Base-by-base conservation (phyloP, 352 stramenopile genomes). In the Globisporangium acanthophoron region DNA sequence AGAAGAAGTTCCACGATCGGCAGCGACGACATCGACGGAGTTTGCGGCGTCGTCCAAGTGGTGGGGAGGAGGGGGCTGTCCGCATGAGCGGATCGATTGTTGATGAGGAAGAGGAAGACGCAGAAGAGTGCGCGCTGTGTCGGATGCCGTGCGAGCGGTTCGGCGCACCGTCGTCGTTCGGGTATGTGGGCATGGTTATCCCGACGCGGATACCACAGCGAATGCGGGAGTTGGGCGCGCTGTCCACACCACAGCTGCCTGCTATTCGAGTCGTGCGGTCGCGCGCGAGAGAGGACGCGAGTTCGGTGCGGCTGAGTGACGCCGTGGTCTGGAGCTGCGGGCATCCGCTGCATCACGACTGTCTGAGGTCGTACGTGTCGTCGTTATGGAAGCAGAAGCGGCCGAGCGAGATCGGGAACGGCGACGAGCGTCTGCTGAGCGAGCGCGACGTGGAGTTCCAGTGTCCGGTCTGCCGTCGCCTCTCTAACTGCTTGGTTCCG, bases 401-500 rank as follows among this genome's bases (percentile, higher is more conserved):
- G 37, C 62, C 72, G 4, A 58, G 81, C 9, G 80, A 87, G 18
- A 62, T 69, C 20, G 47, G 70, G 15, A 71, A 70, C 56, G 66
- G 70, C 9, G 78, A 91, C 43, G 81, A 89, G 35, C 76, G 82
- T 0, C 58, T 91, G 27, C 58, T 91, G 5, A 86, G 76, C 60
- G 76, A 89, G 55, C 73, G 76, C 2, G 78, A 90, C 44, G 65
- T 75, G 41, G 81, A 94, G 61, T 94, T 91, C 56, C 61, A 88
- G 41, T 94, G 85, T 57, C 85, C 85, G 3, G 78, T 91, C 16
- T 94, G 85, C 47, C 73, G 85, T 15, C 74, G 85, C 9, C 67
- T 94, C 6, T 87, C 80, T 1, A 94, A 92, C 60, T 90, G 74
- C 41, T 56, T 94, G 5, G 62, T 94, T 0, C 85, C 85, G 1